Evolutionary conservation across 2,329 filamentous ascomycete species (phyloP).

Genomic region (Fusarium papillatum): DNA sequence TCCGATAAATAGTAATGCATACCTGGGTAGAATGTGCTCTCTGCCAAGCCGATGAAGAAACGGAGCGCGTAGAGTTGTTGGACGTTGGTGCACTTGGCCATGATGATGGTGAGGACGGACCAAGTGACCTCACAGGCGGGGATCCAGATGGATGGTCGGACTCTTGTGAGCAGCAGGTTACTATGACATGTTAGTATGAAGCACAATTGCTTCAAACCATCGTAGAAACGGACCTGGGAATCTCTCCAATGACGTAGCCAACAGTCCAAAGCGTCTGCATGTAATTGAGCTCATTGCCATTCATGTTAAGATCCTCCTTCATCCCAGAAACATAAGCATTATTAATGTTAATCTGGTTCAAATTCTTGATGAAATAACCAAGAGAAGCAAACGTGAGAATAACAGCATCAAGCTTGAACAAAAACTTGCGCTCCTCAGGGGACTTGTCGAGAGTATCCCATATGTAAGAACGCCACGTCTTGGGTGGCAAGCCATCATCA

Average conservation of each 20-base stretch:
- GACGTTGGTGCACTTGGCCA: conserved; percentile 54
- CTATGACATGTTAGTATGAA: too few relatives aligned
- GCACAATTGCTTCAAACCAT: too few relatives aligned
- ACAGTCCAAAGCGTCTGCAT: conserved; percentile 67
- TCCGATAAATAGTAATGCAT: conserved; percentile 44
- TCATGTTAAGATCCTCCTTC: conserved; percentile 66
- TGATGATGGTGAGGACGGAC: conserved; percentile 49
- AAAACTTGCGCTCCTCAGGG: conserved; percentile 54
- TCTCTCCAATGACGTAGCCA: conserved; percentile 67
- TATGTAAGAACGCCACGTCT: conserved; percentile 61
- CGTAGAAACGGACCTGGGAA: conserved; percentile 42
- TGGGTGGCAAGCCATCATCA: conserved; percentile 45
- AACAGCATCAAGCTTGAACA: conserved; percentile 58
- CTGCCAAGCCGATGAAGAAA: conserved; percentile 58
- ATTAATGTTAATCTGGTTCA: conserved; percentile 51
- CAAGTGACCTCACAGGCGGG: conserved; percentile 52
- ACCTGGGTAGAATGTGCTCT: conserved; percentile 54
- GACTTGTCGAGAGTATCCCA: conserved; percentile 63
- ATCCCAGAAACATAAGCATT: conserved; percentile 58
- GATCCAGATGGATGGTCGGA: conserved; percentile 57
- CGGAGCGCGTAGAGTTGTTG: conserved; percentile 54
- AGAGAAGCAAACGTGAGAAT: conserved; percentile 53
- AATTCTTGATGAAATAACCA: conserved; percentile 55
- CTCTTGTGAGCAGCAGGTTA: conserved; percentile 52
- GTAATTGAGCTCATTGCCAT: conserved; percentile 62